Base-by-base conservation (phyloP, 1,284 basidiomycete genomes). In the Schizophyllum commune region DNA sequence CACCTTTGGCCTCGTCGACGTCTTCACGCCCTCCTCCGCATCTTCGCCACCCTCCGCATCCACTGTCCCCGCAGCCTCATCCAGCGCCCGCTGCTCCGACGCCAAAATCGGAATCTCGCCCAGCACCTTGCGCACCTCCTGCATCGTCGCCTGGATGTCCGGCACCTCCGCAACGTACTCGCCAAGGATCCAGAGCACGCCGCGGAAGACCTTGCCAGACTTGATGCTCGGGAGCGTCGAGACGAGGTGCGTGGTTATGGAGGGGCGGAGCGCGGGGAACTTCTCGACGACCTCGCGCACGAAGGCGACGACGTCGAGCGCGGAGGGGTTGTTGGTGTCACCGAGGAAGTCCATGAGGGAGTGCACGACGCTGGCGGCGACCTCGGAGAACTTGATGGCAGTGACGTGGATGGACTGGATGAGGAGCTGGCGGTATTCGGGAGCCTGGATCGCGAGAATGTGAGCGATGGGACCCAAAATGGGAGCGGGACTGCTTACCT, bases 281-380 rank as follows among this genome's bases (percentile, higher is more conserved):
- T 98, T 98, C 73, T 99, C 95, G 59, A 98, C 96, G 21, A 99
- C 96, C 76, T 99, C 96, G 27, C 89, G 88, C 52, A 58, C 55
- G 21, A 57, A 56, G 27, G 61, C 15, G 56, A 58, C 21, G 57
- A 65, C 57, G 47, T 55, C 53, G 11, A 55, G 27, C 53, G 53
- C 53, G 11, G 53, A 55, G 20, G 53, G 53, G 27, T 27, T 55
- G 53, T 55, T 55, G 3, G 53, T 21, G 76, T 99, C 96, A 32
- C 95, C 94, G 51, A 99, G 83, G 85, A 99, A 99, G 71, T 98
- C 95, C 94, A 99, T 97, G 59, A 99, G 82, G 2, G 96, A 96
- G 68, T 96, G 92, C 0, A 99, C 95, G 56, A 99, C 96, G 66
- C 91, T 95, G 4, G 92, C 92, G 2, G 96, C 96, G 15, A 99